Base-by-base conservation (phyloP, 2,329 filamentous ascomycete species). In the Pyrenophora seminiperda region DNA sequence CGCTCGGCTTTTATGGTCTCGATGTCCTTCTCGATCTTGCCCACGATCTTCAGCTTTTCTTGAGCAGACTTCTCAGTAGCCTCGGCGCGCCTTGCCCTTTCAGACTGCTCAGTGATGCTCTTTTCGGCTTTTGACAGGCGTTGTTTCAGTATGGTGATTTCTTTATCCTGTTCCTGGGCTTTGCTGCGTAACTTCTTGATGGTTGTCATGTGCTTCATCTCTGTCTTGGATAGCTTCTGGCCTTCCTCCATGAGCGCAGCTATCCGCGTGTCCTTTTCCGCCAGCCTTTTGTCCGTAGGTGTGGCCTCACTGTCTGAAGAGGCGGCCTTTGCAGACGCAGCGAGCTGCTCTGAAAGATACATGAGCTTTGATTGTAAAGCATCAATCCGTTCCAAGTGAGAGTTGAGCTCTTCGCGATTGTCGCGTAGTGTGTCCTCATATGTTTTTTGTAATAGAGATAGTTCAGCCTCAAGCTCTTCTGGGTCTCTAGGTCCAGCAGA, bases 211-310 rank as follows among this genome's bases (percentile, higher is more conserved):
- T 95, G 87, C 66, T 91, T 91, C 72, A 97, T 83, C 70, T 99
- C 94, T 0, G 84, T 89, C 62, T 88, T 89, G 1, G 91, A 92
- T 7, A 97, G 80, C 59, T 88, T 91, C 63, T 94, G 89, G 0
- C 95, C 94, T 76, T 99, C 94, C 62, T 96, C 88, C 80, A 99
- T 89, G 10, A 99, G 77, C 38, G 92, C 77, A 2, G 92, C 90
- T 63, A 97, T 95, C 69, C 90, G 90, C 62, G 93, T 87, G 63
- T 97, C 92, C 67, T 91, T 96, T 65, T 96, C 91, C 1, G 90
- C 89, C 11, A 97, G 72, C 66, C 89, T 91, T 70, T 87, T 90
- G 58, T 96, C 89, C 1, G 79, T 49, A 2, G 61, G 56, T 5
- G 61, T 61, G 1, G 56, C 57, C 17, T 66, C 62, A 2, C 61